Conservation (phyloP, 305 asterid species). For the Fraxinus sp. region DNA sequence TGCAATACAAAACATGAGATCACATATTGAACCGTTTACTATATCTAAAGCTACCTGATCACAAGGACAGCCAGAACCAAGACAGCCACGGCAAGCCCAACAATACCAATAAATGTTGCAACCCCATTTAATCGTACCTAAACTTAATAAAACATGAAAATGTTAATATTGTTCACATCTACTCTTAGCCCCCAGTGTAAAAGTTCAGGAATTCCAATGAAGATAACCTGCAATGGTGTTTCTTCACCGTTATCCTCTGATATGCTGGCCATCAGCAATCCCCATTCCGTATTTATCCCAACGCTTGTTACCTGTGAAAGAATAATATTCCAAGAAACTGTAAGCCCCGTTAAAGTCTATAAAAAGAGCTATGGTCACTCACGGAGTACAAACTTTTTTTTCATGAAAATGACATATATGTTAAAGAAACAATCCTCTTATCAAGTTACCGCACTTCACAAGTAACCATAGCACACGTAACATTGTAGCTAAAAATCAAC, state of each 20-base stretch:
- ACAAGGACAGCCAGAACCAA: slow-evolving; percentile 72
- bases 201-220: slow-evolving; percentile 10
- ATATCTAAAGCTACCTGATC: slow-evolving; percentile 45
- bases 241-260: slow-evolving; percentile 98
- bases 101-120: slow-evolving; percentile 87
- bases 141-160: slow-evolving; percentile 19
- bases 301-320: slow-evolving; percentile 72
- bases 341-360: slow-evolving; percentile 11
- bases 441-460: background rate
- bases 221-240: slow-evolving; percentile 91
- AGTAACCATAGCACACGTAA: background rate
- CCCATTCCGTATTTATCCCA: slow-evolving; percentile 96
- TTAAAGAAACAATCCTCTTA: background rate
- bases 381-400: background rate
- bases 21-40: background rate
- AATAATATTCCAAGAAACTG: slow-evolving; percentile 13
- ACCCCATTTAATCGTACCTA: slow-evolving; percentile 92
- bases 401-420: background rate
- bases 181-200: background rate
- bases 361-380: background rate
- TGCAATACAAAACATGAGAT: background rate
- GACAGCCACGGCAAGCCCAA: slow-evolving; percentile 79
- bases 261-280: slow-evolving; percentile 93
- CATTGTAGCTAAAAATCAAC: background rate
- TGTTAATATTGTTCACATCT: slow-evolving; percentile 17